Conservation (phyloP, 768 basidiomycete genomes). For the Daedaleopsis nitida region DNA sequence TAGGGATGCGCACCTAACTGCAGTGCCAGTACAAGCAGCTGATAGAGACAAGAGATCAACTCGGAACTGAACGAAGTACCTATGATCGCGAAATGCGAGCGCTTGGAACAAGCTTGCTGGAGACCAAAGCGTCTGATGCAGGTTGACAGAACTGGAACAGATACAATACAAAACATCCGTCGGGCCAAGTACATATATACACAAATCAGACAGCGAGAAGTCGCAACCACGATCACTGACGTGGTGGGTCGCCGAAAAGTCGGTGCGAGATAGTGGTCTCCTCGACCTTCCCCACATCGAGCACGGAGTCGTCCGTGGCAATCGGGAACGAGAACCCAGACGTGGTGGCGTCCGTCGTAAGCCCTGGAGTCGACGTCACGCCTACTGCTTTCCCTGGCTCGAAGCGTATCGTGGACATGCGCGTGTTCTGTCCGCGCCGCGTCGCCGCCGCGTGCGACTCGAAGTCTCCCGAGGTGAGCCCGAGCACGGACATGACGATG, state of each 20-base stretch:
- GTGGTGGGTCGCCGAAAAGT: background rate
- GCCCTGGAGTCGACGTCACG: background rate
- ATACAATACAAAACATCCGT: too few species aligned
- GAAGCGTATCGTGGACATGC: background rate
- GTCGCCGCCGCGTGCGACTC: background rate
- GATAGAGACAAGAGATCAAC: too few species aligned
- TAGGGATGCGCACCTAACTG: too few species aligned
- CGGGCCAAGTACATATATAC: too few species aligned
- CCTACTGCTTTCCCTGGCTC: background rate
- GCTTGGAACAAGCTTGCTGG: too few species aligned
- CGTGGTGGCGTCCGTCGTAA: background rate
- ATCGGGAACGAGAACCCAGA: background rate
- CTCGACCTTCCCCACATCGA: background rate
- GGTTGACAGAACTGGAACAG: too few species aligned
- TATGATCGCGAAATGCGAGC: too few species aligned
- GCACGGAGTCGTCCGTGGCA: background rate
- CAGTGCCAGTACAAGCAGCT: too few species aligned
- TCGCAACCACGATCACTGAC: background rate
- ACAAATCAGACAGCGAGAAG: too few species aligned
- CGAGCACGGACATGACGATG: slow-evolving; percentile 1
- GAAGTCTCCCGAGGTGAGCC: background rate
- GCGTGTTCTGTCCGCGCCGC: background rate
- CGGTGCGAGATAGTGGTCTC: background rate
- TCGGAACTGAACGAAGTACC: too few species aligned
- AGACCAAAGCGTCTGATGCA: too few species aligned